Conservation (phyloP, 768 basidiomycete genomes). For the Cystofilobasidium bisporidii region DNA sequence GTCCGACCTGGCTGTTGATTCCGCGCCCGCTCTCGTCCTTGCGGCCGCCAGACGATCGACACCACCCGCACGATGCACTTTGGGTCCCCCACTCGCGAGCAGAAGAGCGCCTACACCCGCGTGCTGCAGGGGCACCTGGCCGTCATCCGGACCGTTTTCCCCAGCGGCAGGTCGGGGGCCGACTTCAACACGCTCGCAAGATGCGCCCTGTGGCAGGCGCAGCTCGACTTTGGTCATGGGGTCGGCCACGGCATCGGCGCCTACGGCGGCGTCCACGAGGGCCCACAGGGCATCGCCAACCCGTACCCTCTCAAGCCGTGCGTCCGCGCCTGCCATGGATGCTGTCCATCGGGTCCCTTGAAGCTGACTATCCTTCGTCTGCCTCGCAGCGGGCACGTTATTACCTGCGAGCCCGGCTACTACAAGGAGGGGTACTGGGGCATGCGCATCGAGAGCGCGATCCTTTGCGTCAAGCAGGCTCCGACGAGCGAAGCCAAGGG, state of each 20-base stretch:
- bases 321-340: conserved; percentile 49
- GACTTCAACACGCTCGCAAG: conserved; percentile 73
- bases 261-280: conserved; percentile 18
- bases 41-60: conserved; percentile 65
- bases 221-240: conserved; percentile 40
- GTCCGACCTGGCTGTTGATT: background rate
- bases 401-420: conserved; percentile 24
- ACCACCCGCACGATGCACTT: conserved; percentile 60
- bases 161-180: conserved; percentile 72
- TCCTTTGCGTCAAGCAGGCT: background rate
- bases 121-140: conserved; percentile 97
- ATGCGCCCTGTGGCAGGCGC: conserved; percentile 30
- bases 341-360: conserved; percentile 42
- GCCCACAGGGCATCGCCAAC: conserved; percentile 67
- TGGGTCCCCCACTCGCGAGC: conserved; percentile 72
- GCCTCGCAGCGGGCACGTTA: conserved; percentile 13
- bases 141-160: conserved; percentile 81
- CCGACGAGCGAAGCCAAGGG: background rate
- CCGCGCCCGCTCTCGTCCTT: background rate
- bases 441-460: conserved; percentile 71
- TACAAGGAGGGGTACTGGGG: conserved; percentile 71
- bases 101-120: conserved; percentile 83
- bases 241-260: conserved; percentile 36
- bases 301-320: conserved; percentile 62
- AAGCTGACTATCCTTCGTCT: conserved; percentile 61